These are phyloP conservation scores for Tulasnella sp. DNA, from an alignment of 768 basidiomycete species.

Conservation along the genomic window DNA sequence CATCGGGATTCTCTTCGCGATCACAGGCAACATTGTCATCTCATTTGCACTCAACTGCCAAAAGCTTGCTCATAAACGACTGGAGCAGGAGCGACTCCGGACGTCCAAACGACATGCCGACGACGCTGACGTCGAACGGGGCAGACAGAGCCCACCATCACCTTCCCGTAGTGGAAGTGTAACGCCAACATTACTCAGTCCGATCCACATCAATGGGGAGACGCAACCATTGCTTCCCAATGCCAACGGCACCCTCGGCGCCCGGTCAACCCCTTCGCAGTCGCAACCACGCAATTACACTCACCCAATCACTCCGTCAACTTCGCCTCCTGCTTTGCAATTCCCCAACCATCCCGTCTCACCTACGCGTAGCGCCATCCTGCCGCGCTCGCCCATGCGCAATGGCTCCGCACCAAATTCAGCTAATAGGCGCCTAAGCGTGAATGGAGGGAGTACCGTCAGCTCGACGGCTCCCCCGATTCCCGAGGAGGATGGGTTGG, in stretches of 20 bases:
- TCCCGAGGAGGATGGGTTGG: background rate
- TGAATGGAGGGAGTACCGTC: background rate
- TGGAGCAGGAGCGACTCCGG: constrained; percentile 31
- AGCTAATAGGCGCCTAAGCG: background rate
- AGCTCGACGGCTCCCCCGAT: background rate
- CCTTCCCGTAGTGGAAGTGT: background rate
- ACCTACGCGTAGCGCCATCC: background rate
- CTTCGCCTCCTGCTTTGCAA: background rate
- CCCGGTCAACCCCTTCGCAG: no score
- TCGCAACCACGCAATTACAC: background rate
- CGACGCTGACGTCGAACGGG: background rate
- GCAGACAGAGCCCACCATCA: background rate
- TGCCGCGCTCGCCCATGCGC: background rate
- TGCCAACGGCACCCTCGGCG: no score
- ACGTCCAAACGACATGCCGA: background rate
- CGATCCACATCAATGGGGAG: background rate
- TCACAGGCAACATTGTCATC: constrained; percentile 78
- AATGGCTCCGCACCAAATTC: background rate
- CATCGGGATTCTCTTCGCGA: constrained; percentile 73
- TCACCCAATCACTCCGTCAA: background rate
- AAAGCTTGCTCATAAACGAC: constrained; percentile 74
- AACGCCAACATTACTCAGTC: no score
- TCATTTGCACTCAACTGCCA: constrained; percentile 85
- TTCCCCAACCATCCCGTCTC: background rate
- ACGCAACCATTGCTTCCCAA: background rate